These are phyloP conservation scores for Zoysia matrella DNA, from an alignment of 202 grass and related monocot species.

Conservation along the genomic window DNA sequence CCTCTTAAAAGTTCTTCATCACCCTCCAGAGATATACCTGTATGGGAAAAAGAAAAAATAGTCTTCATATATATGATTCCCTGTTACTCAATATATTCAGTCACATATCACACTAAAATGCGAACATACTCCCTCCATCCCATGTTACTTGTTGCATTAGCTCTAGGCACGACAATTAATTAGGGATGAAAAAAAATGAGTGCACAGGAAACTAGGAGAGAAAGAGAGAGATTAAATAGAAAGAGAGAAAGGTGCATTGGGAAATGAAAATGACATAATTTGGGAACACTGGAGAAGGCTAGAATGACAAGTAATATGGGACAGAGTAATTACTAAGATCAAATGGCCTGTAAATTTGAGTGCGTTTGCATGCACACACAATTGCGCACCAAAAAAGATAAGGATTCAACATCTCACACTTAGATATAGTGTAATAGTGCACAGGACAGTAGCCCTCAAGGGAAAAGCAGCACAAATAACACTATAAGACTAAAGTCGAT, in stretches of 20 bases:
- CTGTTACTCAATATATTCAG: constrained; percentile 23
- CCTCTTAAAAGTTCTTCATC: constrained; percentile 90
- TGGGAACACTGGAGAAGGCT: no score
- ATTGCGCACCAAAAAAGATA: neutral
- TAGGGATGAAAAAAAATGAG: no score
- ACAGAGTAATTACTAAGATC: constrained; percentile 1
- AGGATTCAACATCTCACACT: neutral
- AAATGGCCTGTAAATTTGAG: neutral
- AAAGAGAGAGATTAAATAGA: no score
- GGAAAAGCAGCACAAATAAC: neutral
- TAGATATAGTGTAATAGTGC: neutral
- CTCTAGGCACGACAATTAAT: no score
- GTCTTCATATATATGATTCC: constrained; percentile 2
- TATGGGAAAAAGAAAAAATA: constrained; percentile 11
- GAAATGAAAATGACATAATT: no score
- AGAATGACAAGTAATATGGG: neutral
- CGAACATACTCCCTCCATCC: neutral
- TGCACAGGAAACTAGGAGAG: no score
- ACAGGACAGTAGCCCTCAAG: neutral
- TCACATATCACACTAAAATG: neutral
- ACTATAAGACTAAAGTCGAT: constrained; percentile 1
- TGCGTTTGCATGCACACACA: no score
- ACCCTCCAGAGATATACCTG: constrained; percentile 89
- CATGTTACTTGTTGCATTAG: no score
- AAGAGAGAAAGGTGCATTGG: no score